Conservation (phyloP, 192 early-diverging fungal genomes). For the Mortierella claussenii region DNA sequence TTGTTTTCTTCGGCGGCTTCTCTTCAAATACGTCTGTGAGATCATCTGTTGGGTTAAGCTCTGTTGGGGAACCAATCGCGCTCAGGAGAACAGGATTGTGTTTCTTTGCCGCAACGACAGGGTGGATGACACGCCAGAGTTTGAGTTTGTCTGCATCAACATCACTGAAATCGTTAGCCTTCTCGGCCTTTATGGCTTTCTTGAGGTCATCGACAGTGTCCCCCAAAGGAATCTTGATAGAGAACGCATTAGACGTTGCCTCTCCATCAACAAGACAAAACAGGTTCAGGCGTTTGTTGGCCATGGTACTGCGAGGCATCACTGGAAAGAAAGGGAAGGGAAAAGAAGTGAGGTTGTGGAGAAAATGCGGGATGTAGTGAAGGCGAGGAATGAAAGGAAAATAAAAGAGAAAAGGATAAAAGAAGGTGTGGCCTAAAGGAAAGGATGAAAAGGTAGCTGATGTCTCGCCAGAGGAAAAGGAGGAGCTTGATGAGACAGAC, state of each 20-base stretch:
- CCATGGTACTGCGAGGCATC: background rate
- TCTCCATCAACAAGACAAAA: background rate
- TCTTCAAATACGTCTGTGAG: conserved; percentile 3
- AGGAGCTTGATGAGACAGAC: too few species aligned
- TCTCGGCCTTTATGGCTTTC: background rate
- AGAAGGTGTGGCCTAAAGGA: background rate
- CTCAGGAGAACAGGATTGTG: conserved; percentile 7
- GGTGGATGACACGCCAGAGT: conserved; percentile 10
- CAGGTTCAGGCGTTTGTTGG: background rate
- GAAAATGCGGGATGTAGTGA: background rate
- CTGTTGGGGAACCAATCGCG: background rate
- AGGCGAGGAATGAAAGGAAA: background rate
- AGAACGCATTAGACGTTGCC: background rate
- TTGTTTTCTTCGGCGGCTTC: background rate
- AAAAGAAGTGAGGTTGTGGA: too few species aligned
- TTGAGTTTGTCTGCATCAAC: conserved; percentile 4
- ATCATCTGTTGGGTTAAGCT: conserved; percentile 7
- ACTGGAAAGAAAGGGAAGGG: background rate
- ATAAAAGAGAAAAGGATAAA: background rate
- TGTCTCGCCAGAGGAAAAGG: too few species aligned
- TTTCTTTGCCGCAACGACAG: conserved; percentile 8
- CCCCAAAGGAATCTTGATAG: background rate
- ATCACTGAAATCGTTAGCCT: background rate
- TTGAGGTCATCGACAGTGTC: background rate
- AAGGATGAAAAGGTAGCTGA: too few species aligned